Base-by-base conservation (phyloP, 2,329 filamentous ascomycete species). In the Calonectria pseudoreteaudii region DNA sequence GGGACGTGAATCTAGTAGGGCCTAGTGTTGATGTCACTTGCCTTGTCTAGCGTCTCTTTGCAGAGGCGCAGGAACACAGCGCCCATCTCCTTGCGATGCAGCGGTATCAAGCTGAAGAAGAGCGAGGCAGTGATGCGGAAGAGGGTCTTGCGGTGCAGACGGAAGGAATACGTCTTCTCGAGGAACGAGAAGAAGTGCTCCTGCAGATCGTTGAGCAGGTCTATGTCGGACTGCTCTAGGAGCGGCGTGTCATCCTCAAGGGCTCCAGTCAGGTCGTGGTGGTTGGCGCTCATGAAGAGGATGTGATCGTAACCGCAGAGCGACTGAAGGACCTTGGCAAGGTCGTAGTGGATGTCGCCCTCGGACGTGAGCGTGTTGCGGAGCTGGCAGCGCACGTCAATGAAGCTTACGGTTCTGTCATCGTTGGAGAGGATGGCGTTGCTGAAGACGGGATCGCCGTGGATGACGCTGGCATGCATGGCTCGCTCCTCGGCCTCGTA, bases 401-500 rank as follows among this genome's bases (percentile, higher is more conserved):
- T 62, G 34, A 62, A 62, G 56, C 56, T 62, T n/a, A 41, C 34
- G 9, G 13, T 28, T 13, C 18, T 41, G 34, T 62, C 56, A 9
- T 62, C 56, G 56, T 62, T 62, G 34, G 56, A 62, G 36, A 62
- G 56, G 31, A 62, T 62, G 34, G 56, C 56, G 13, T 62, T 62
- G 56, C 56, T 62, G 36, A 62, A 62, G 1, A 62, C 56, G 34
- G 56, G 56, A 20, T 62, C 56, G 2, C 56, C 56, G 34, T 62
- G 56, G 34, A 62, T 62, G 5, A 62, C 31, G 8, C 36, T 62
- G 23, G 56, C 56, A 8, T 36, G 56, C 56, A 62, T 62, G 18
- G n/a, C 56, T 4, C 16, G 16, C 8, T 62, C 56, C 18, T 62
- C 56, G 14, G 56, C 56, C 56, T 62, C 56, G 56, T 62, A 62